A percentile compares a stretch with the other conserved stretches of the same genome.
phyloP scores from a whole-genome alignment of 2,329 filamentous ascomycete genomes.

The Gaeumannomyces tritici region DNA sequence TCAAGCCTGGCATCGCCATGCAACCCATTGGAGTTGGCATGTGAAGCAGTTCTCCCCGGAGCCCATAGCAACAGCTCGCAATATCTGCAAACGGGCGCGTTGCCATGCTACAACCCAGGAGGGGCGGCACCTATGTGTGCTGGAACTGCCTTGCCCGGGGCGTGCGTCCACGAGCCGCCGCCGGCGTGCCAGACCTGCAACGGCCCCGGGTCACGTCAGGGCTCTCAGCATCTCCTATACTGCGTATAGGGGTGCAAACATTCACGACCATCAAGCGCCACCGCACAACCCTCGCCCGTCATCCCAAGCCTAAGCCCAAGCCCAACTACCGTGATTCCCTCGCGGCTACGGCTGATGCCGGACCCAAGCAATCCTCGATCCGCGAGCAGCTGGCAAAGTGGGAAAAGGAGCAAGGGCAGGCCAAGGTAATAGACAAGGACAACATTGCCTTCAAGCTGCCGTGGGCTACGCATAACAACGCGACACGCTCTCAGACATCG shows the following conservation, averaged over 20 bases:
- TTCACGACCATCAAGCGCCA: background rate
- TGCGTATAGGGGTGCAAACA: background rate
- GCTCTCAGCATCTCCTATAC: background rate
- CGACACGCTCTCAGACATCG: background rate
- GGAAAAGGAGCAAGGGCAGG: background rate
- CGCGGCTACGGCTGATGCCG: background rate
- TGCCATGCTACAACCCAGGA: background rate
- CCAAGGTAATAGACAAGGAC: background rate
- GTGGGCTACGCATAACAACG: background rate
- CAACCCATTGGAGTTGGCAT: background rate
- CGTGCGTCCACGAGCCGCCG: background rate
- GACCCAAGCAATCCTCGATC: background rate
- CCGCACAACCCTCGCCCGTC: background rate
- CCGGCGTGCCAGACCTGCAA: background rate
- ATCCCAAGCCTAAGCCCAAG: too few relatives aligned
- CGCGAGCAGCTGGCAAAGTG: background rate
- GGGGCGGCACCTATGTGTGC: background rate
- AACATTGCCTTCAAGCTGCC: background rate
- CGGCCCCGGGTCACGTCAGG: background rate
- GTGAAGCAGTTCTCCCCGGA: too few relatives aligned
- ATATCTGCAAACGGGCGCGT: background rate
- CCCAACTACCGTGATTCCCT: too few relatives aligned
- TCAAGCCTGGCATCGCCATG: background rate
- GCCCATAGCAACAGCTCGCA: too few relatives aligned
- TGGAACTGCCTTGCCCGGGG: constrained; percentile 1